These are phyloP conservation scores for Kwoniella heveanensis DNA, from an alignment of 768 basidiomycete species.

Conservation along the genomic window DNA sequence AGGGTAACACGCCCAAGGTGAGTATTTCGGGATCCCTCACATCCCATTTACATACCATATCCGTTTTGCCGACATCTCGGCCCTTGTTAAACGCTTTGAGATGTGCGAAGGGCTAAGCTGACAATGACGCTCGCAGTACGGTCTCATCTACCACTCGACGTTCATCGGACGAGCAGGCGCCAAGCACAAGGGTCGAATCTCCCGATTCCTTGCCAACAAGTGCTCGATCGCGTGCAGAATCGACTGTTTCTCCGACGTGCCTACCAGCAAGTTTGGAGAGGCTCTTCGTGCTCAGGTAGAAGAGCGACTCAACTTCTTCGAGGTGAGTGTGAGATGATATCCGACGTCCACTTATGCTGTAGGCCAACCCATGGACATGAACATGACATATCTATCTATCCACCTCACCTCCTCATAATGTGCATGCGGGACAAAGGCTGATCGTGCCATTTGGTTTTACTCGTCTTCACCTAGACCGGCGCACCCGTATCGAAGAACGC, in stretches of 20 bases:
- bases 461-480: constrained; percentile 61
- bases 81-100: too few species aligned
- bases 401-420: too few species aligned
- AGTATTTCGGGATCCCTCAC: too few species aligned
- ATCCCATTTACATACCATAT: too few species aligned
- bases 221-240: constrained; percentile 96
- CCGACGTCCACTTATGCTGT: too few species aligned
- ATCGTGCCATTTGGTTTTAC: too few species aligned
- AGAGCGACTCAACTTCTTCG: constrained; percentile 91
- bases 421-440: too few species aligned
- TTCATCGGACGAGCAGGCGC: constrained; percentile 94
- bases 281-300: constrained; percentile 92
- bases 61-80: too few species aligned
- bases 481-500: constrained; percentile 80
- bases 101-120: too few species aligned
- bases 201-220: constrained; percentile 98
- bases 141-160: constrained; percentile 93
- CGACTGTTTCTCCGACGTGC: constrained; percentile 81
- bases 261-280: constrained; percentile 91
- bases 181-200: constrained; percentile 95
- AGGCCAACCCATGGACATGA: too few species aligned
- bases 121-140: constrained; percentile 81
- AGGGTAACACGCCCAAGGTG: constrained; percentile 97
- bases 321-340: constrained; percentile 59
- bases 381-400: too few species aligned